Evolutionary conservation across 2,329 filamentous ascomycete species (phyloP), one percentile per base, ranked within the genome.

Genomic region (Xylariaceae sp.): DNA sequence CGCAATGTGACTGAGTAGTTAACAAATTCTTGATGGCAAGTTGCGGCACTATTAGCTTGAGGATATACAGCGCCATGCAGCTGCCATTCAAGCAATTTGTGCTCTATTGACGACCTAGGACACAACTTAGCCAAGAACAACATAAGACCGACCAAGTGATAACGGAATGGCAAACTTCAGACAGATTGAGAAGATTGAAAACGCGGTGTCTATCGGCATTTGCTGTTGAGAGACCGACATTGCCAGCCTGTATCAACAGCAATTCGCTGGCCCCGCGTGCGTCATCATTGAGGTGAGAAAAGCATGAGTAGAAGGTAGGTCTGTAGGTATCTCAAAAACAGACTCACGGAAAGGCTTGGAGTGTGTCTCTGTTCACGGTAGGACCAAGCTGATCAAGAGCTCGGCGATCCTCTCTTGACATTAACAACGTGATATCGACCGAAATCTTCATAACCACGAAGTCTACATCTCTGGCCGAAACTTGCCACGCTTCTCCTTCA

Each of bases 401-500:
- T 32, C 5, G 12, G 27, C 7, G n/a, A n/a, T n/a, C n/a, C n/a
- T n/a, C n/a, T n/a, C n/a, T n/a, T n/a, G n/a, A n/a, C n/a, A n/a
- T n/a, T n/a, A n/a, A n/a, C n/a, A n/a, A n/a, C n/a, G n/a, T 35
- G 37, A 42, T 21, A 29, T 19, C 14, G 8, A 23, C 14, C 14
- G 27, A 5, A 17, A 27, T 22, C 21, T 11, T 20, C 22, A 21
- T n/a, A n/a, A 44, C 45, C 44, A 25, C 33, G n/a, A 48, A n/a
- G 46, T n/a, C 69, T 61, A 72, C 8, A 62, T 60, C 55, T 77
- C 73, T 2, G 74, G 74, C 61, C 72, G 72, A 58, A 86, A 79
- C 62, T 75, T 82, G 17, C 80, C 77, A 61, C 79, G 79, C 67
- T 80, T 77, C 64, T 77, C 77, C 67, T 79, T 82, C 82, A 91